Conservation (phyloP, 257 asterid genomes). For the Echites panduratus region DNA sequence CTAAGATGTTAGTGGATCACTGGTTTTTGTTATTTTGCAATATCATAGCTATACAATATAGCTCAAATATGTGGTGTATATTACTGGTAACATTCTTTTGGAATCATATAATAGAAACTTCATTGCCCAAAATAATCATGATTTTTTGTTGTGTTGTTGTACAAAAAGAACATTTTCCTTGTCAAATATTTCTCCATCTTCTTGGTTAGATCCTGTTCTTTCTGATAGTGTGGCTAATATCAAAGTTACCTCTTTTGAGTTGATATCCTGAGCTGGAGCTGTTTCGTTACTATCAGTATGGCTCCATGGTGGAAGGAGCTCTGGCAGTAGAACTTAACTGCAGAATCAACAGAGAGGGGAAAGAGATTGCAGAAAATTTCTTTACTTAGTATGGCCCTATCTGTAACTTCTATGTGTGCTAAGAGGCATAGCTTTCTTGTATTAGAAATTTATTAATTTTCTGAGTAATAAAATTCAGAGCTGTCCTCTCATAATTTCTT, state of each 20-base stretch:
- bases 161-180: not conserved
- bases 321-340: not conserved
- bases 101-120: not conserved
- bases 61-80: not conserved
- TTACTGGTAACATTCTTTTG: not conserved
- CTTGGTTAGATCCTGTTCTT: not conserved
- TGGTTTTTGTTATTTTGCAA: not conserved
- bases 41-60: not conserved
- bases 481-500: not conserved
- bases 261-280: not conserved
- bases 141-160: not conserved
- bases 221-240: not conserved
- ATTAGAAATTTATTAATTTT: not conserved
- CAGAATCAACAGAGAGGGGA: not conserved
- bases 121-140: not conserved
- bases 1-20: not conserved
- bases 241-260: not conserved
- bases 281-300: not conserved
- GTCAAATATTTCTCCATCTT: not conserved
- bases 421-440: not conserved
- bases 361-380: not conserved
- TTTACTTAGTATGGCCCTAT: not conserved
- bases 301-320: not conserved
- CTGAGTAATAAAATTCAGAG: not conserved
- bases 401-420: not conserved